Base-by-base conservation (phyloP, 176 grass and related monocot genomes). In the Themeda triandra region DNA sequence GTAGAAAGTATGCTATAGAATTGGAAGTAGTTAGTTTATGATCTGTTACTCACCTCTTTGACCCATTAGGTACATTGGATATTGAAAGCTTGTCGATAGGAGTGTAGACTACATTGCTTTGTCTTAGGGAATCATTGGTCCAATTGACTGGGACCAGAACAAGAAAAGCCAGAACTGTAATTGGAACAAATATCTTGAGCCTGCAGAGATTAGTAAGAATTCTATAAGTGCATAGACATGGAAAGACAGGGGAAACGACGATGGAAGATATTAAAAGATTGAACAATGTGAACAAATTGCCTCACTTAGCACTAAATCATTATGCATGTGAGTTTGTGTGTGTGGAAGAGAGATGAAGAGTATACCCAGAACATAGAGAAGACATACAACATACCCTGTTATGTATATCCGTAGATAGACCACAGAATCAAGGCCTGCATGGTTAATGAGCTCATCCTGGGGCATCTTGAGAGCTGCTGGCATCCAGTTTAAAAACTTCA, bases 121-220 rank as follows among this genome's bases (percentile, higher is more conserved):
- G 53, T 60, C 88, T 56, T 13, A 96, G 90, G 73, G 88, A 77
- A 59, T 81, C 80, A 86, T 92, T 99, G 39, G 91, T 96, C 96
- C 89, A 96, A 67, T 99, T 99, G 64, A 99, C 83, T 60, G 96
- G 96, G 82, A 94, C 88, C 77, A 99, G 85, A 63, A 99, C 71
- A 81, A 64, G 27, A 64, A 92, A 96, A 80, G 93, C 89, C 70
- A 99, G 75, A 86, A 94, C 69, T 18, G 96, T 88, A 42, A 96
- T 96, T 27, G 96, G 96, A 66, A 94, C 81, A 85, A 99, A 99
- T 86, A 99, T 99, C 83, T 99, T 96, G 76, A 99, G 81, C 86
- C 96, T 99, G 87, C 24, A 80, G 78, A 3, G 45, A 79, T 41
- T 24, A 53, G 49, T 62, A 59, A 70, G 24, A 68, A 67, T 2